Conservation (phyloP, 768 basidiomycete species). For the Serendipita sp. region DNA sequence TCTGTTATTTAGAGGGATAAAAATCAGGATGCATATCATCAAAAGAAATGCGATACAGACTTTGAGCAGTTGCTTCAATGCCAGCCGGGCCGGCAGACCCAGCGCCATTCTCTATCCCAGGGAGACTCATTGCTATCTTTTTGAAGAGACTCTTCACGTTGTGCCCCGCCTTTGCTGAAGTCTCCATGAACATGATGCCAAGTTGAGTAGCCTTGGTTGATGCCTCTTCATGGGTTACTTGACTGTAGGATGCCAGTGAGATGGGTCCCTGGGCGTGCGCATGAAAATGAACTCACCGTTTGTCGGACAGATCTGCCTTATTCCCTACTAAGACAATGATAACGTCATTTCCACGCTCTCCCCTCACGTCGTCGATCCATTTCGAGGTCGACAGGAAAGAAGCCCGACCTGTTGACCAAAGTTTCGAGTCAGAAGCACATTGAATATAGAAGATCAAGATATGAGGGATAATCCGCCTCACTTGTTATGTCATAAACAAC, state of each 20-base stretch:
- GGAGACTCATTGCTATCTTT: constrained; percentile 96
- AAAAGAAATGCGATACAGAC: constrained; percentile 15
- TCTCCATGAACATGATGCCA: constrained; percentile 98
- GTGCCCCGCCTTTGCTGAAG: constrained; percentile 96
- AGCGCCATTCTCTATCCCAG: constrained; percentile 80
- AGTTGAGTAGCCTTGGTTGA: constrained; percentile 80
- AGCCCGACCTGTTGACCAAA: constrained; percentile 50
- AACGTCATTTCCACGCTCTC: constrained; percentile 92
- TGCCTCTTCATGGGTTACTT: constrained; percentile 97
- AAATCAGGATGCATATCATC: background rate
- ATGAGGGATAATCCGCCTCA: constrained; percentile 21
- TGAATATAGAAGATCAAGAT: background rate
- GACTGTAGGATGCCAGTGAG: constrained; percentile 29
- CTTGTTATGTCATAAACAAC: constrained; percentile 99
- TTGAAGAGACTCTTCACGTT: constrained; percentile 98
- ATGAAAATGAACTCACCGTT: constrained; percentile 46
- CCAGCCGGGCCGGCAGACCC: background rate
- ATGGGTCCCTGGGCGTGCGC: background rate
- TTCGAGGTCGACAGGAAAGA: constrained; percentile 98
- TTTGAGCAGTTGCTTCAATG: constrained; percentile 11
- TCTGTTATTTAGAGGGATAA: background rate
- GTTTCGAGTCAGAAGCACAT: background rate
- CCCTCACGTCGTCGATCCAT: constrained; percentile 98
- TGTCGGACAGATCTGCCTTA: constrained; percentile 97
- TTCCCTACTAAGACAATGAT: constrained; percentile 98